Percentiles rank a stretch among this genome's conserved stretches.
phyloP scores from a whole-genome alignment of 257 asterid genomes.

The Solanum gracilifrons region DNA sequence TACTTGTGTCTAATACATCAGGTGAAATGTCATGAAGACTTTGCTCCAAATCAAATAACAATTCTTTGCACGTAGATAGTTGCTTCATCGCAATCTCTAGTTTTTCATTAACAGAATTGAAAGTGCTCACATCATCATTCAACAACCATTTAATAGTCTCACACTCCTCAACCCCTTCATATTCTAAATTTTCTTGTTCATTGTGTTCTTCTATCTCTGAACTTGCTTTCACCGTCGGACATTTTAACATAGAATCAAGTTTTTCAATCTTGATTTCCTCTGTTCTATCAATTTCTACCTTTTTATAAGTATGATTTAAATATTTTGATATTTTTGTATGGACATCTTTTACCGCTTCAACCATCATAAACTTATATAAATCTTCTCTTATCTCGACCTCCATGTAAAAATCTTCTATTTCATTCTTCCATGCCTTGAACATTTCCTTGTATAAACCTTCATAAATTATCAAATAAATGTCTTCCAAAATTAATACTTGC shows the following conservation, averaged over 20 bases:
- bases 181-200: slow-evolving; percentile 26
- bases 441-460: slow-evolving; percentile 26
- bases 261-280: slow-evolving; percentile 24
- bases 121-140: slow-evolving; percentile 33
- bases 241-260: slow-evolving; percentile 19
- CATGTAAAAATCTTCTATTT: slow-evolving; percentile 14
- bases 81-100: neutral
- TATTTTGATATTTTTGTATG: slow-evolving; percentile 2
- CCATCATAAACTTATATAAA: slow-evolving; percentile 16
- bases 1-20: neutral
- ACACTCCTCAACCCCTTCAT: slow-evolving; percentile 41
- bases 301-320: slow-evolving; percentile 14
- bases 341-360: slow-evolving; percentile 21
- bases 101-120: neutral
- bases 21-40: neutral
- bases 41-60: neutral
- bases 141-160: slow-evolving; percentile 39
- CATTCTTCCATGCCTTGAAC: slow-evolving; percentile 16
- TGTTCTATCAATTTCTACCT: slow-evolving; percentile 11
- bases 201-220: slow-evolving; percentile 29
- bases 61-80: neutral
- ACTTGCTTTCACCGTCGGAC: slow-evolving; percentile 24
- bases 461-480: slow-evolving; percentile 24
- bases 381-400: slow-evolving; percentile 27
- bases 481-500: slow-evolving; percentile 31